Evolutionary conservation across 1,284 basidiomycete genomes (phyloP), one percentile per base, ranked within the genome.

Genomic region (Leccinum pachyderme): DNA sequence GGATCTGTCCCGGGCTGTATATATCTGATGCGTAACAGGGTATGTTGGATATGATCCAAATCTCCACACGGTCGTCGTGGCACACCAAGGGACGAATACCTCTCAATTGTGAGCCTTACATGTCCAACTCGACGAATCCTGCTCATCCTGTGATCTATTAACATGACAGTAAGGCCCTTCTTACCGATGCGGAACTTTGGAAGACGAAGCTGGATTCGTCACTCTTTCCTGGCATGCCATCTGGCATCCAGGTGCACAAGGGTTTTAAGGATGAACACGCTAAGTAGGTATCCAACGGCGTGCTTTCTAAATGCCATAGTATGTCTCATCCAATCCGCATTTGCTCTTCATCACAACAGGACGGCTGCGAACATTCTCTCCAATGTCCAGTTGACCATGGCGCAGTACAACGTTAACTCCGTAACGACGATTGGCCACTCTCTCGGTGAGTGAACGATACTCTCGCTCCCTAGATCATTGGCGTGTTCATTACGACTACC

Each of bases 371-470:
- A 61, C 13, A 68, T 86, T n/a, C 73, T 85, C 7, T 64, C 76
- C 11, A 77, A 79, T 2, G 81, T 84, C 2, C 60, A 79, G 51
- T 66, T 59, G 1, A 70, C 77, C 4, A 63, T 86, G 55, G 62
- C 69, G 6, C 59, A 67, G 49, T 76, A 77, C 57, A 62, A 66
- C 6, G 62, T 77, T 0, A 76, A 61, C 4, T 65, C 71, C 5
- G 78, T 86, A 27, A 80, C 80, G 1, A 53, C 79, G 32, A 75
- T 80, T 6, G 83, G 84, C 0, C 82, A 85, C 60, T 84, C 82
- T 0, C 73, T 84, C 22, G 80, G 80, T 78, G 53, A 58, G 62
- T 7, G 37, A 50, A 32, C 43, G 5, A 22, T 11, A 7, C 33
- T 15, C 13, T 12, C 11, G 18, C 7, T 53, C 44, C 33, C 31